Conservation (phyloP, 306 rosid species). For the Coriaria nepalensis region DNA sequence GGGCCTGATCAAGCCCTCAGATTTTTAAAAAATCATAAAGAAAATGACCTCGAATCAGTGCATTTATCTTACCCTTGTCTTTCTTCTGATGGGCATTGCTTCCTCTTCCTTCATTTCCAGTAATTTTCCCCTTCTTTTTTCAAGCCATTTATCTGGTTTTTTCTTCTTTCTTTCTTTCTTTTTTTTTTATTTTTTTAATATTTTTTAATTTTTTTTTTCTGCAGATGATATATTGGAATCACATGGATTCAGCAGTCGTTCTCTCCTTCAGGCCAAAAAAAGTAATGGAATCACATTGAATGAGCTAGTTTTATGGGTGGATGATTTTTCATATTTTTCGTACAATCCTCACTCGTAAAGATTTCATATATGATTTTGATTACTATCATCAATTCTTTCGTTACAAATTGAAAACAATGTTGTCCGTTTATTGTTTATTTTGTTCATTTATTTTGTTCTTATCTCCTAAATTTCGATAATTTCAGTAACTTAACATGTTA, state of each 20-base stretch:
- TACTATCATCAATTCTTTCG: too few species aligned
- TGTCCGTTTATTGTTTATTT: too few species aligned
- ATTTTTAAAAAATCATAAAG: constrained; percentile 2
- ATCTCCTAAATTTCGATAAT: too few species aligned
- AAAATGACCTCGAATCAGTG: constrained; percentile 43
- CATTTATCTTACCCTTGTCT: constrained; percentile 22
- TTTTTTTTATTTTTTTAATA: not conserved
- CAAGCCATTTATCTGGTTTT: too few species aligned
- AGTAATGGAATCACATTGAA: constrained; percentile 18
- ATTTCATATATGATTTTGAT: too few species aligned
- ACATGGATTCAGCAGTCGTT: constrained; percentile 30
- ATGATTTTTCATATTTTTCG: too few species aligned
- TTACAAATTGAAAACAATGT: too few species aligned
- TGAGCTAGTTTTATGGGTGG: too few species aligned
- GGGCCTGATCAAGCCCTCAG: constrained; percentile 12
- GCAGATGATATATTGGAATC: constrained; percentile 39
- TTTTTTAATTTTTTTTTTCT: not conserved
- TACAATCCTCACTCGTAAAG: too few species aligned
- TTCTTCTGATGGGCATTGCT: constrained; percentile 29
- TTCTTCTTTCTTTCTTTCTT: not conserved
- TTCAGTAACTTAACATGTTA: too few species aligned
- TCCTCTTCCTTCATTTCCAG: constrained; percentile 40
- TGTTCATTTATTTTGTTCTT: not conserved
- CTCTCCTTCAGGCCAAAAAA: constrained; percentile 67
- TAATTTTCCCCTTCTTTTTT: constrained; percentile 13